phyloP scores from a whole-genome alignment of 768 basidiomycete species.

The Auricularia sp. region DNA sequence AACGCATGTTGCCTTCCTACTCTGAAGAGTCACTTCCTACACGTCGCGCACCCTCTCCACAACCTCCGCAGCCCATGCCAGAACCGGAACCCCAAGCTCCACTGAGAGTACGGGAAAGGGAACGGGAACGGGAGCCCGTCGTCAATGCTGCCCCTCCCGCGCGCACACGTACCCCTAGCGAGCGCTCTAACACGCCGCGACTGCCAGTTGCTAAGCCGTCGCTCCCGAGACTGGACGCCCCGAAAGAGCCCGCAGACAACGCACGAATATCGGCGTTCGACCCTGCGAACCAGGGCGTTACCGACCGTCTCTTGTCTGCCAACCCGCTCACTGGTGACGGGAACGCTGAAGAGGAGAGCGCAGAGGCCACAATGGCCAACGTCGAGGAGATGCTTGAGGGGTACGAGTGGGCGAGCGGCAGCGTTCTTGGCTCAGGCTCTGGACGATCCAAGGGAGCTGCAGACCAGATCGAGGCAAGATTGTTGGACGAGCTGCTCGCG shows the following conservation, averaged over 20 bases:
- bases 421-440: slow-evolving; percentile 50
- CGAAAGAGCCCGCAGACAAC: slow-evolving; percentile 32
- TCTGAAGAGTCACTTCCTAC: not conserved
- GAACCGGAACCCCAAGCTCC: not conserved
- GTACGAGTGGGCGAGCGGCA: slow-evolving; percentile 87
- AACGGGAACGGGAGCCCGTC: not conserved
- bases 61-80: not conserved
- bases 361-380: slow-evolving; percentile 75
- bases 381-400: slow-evolving; percentile 99
- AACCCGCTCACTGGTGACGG: slow-evolving; percentile 18
- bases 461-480: slow-evolving; percentile 83
- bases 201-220: not conserved
- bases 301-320: slow-evolving; percentile 52
- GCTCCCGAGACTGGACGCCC: not conserved
- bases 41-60: slow-evolving; percentile 1
- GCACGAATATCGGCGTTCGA: slow-evolving; percentile 77
- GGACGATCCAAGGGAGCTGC: slow-evolving; percentile 54
- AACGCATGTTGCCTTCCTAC: not conserved
- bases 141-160: not conserved
- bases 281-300: slow-evolving; percentile 59
- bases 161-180: not conserved
- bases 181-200: not conserved
- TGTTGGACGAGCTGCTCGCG: slow-evolving; percentile 84
- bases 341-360: slow-evolving; percentile 52
- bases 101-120: not conserved